A percentile compares a stretch with the other conserved stretches of the same genome.
Evolutionary conservation across 176 grass and related monocot species (phyloP).

Genomic region (Triticum monococcum): DNA sequence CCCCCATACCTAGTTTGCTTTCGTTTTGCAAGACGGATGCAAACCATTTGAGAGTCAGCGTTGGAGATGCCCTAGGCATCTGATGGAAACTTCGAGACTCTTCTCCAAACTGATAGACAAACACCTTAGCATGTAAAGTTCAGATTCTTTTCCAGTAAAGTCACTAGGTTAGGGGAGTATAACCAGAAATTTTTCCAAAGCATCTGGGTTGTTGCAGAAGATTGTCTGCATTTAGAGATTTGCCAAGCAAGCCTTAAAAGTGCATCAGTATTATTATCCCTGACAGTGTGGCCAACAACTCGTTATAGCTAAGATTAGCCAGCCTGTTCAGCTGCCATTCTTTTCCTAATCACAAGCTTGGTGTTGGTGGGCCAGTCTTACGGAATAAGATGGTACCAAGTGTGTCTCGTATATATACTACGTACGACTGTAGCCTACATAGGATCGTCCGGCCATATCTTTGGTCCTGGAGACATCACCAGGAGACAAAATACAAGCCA

Average conservation of each 20-base stretch:
- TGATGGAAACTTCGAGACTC: no score
- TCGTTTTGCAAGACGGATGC: no score
- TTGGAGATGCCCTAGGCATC: no score
- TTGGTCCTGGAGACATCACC: neutral
- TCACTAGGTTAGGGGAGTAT: neutral
- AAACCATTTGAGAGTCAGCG: no score
- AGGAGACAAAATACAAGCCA: conserved; percentile 26
- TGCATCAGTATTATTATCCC: neutral
- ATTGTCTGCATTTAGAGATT: conserved; percentile 19
- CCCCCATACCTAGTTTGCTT: no score
- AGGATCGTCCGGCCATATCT: neutral
- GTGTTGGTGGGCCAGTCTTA: neutral
- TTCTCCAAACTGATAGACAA: no score
- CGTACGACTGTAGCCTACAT: neutral
- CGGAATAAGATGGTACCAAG: conserved; percentile 6
- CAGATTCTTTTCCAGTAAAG: neutral
- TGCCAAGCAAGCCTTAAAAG: neutral
- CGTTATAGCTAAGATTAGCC: conserved; percentile 24
- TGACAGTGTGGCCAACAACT: conserved; percentile 9
- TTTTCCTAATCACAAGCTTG: conserved; percentile 1
- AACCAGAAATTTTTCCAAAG: neutral
- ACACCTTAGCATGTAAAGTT: neutral
- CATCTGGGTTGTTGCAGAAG: neutral
- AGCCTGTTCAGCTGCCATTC: conserved; percentile 22
- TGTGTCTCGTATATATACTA: neutral